Conservation (phyloP, 352 stramenopile genomes). For the Blastocystis sp. region DNA sequence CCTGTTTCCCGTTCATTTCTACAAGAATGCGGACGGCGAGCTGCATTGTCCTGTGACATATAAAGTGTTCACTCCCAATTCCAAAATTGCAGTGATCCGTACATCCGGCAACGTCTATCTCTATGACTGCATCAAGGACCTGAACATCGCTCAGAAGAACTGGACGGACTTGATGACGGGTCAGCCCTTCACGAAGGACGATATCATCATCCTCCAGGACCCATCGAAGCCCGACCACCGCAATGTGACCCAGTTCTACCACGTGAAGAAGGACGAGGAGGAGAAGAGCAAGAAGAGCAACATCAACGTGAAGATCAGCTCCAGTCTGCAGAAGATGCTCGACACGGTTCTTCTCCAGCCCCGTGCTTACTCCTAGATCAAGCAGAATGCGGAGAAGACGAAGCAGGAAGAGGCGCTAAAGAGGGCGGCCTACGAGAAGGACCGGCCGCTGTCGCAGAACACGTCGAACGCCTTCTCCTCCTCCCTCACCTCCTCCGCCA, state of each 20-base stretch:
- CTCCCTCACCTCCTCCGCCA: constrained; percentile 89
- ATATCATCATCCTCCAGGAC: constrained; percentile 87
- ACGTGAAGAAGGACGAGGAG: constrained; percentile 77
- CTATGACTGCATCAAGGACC: constrained; percentile 92
- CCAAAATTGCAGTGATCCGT: constrained; percentile 80
- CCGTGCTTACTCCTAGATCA: constrained; percentile 69
- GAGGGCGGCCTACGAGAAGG: constrained; percentile 49
- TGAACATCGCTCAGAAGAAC: constrained; percentile 97
- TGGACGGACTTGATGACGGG: constrained; percentile 90
- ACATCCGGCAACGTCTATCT: constrained; percentile 88
- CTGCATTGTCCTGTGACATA: constrained; percentile 91
- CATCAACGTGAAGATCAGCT: constrained; percentile 72
- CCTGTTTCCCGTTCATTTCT: constrained; percentile 84
- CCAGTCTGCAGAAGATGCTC: constrained; percentile 71
- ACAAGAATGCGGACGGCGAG: constrained; percentile 78
- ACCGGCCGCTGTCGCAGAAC: constrained; percentile 46
- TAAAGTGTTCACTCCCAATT: constrained; percentile 84
- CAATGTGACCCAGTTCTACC: constrained; percentile 91
- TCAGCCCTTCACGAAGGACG: constrained; percentile 84
- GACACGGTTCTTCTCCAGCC: constrained; percentile 75
- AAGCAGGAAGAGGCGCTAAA: constrained; percentile 71
- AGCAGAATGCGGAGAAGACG: constrained; percentile 72
- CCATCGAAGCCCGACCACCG: constrained; percentile 81
- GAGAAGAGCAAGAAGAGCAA: constrained; percentile 76
- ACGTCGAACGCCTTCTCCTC: constrained; percentile 84